These are phyloP conservation scores for Logfia minima DNA, from an alignment of 129 eudicot genomes.

Conservation along the genomic window DNA sequence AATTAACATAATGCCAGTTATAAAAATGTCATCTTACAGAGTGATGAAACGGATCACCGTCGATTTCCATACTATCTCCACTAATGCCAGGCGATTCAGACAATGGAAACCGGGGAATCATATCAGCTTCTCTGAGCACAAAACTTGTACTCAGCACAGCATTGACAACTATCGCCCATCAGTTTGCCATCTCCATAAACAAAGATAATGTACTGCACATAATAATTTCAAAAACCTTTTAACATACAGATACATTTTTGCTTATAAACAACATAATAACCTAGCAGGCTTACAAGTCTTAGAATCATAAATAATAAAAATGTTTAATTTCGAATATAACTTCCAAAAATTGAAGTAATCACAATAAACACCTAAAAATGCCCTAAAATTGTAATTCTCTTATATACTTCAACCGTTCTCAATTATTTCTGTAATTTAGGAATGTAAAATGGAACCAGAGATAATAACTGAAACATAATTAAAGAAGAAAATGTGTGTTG, in stretches of 20 bases:
- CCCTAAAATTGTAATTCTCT: conserved; percentile 2
- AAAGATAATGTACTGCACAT: conserved; percentile 63
- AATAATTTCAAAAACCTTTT: conserved; percentile 22
- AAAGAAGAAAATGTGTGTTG: conserved; percentile 10
- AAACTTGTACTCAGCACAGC: conserved; percentile 55
- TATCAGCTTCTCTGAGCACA: conserved; percentile 53
- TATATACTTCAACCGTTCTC: conserved; percentile 5
- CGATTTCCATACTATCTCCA: conserved; percentile 77
- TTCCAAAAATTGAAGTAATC: not conserved
- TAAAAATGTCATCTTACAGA: conserved; percentile 40
- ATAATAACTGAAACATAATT: conserved; percentile 2
- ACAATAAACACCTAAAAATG: conserved; percentile 27
- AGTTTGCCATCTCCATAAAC: conserved; percentile 71
- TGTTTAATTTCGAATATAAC: conserved; percentile 5
- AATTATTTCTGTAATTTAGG: not conserved
- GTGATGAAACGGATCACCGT: conserved; percentile 54
- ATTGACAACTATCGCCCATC: conserved; percentile 53
- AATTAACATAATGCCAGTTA: not conserved
- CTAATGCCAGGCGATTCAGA: conserved; percentile 47
- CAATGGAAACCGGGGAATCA: conserved; percentile 43
- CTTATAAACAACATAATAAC: conserved; percentile 1
- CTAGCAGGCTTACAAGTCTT: conserved; percentile 12
- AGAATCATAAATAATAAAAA: conserved; percentile 7
- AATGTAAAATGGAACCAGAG: not conserved
- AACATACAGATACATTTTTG: not conserved